Conservation (phyloP, 768 basidiomycete genomes). For the Coprinellus aureogranulatus region DNA sequence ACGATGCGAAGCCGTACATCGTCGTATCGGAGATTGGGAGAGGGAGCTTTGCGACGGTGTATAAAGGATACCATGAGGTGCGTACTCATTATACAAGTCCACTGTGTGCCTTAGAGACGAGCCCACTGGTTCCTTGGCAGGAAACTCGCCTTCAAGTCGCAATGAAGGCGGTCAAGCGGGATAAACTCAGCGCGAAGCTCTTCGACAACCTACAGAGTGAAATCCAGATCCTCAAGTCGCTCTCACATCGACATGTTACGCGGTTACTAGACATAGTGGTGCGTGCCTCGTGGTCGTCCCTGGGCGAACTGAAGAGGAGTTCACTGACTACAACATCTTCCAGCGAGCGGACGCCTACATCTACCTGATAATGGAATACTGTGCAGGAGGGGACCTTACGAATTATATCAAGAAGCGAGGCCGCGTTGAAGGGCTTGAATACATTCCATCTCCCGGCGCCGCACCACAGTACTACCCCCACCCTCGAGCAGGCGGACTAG, state of each 20-base stretch:
- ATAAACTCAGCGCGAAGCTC: conserved; percentile 85
- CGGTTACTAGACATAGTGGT: conserved; percentile 91
- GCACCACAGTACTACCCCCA: conserved; percentile 86
- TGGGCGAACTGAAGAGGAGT: conserved; percentile 8
- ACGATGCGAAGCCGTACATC: conserved; percentile 71
- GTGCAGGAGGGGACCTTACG: conserved; percentile 92
- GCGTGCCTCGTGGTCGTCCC: conserved; percentile 17
- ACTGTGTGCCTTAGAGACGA: neutral
- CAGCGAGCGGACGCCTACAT: conserved; percentile 75
- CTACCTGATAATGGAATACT: conserved; percentile 97
- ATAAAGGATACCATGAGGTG: conserved; percentile 89
- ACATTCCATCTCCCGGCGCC: conserved; percentile 64
- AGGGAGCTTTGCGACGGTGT: conserved; percentile 95
- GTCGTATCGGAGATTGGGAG: conserved; percentile 77
- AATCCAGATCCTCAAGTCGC: conserved; percentile 92
- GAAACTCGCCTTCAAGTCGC: conserved; percentile 79
- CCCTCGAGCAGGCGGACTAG: conserved; percentile 85
- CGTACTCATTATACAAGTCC: conserved; percentile 20
- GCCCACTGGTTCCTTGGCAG: conserved; percentile 34
- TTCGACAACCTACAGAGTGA: conserved; percentile 98
- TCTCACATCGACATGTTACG: conserved; percentile 92
- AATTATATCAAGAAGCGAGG: conserved; percentile 99
- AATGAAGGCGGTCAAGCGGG: conserved; percentile 89
- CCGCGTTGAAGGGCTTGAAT: conserved; percentile 84
- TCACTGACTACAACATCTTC: neutral